Conservation (phyloP, 2,329 filamentous ascomycete genomes). For the Xylariaceae sp. region DNA sequence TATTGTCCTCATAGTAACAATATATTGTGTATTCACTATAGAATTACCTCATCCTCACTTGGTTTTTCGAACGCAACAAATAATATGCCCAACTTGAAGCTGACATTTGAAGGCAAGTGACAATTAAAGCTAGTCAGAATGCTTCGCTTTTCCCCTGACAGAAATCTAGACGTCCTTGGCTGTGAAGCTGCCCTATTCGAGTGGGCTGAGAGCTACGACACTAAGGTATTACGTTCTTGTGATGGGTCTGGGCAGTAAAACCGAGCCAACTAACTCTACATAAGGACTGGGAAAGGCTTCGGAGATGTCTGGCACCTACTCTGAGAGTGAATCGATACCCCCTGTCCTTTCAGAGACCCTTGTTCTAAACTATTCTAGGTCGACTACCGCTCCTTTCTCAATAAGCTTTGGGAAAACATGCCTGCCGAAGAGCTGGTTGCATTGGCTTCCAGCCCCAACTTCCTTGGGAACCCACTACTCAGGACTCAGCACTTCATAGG, state of each 20-base stretch:
- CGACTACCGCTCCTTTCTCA: conserved; percentile 48
- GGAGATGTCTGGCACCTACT: conserved; percentile 8
- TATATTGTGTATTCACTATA: too few relatives aligned
- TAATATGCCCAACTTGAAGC: background rate
- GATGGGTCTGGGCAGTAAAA: background rate
- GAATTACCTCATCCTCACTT: too few relatives aligned
- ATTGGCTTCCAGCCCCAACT: conserved; percentile 57
- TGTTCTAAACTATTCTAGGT: conserved; percentile 24
- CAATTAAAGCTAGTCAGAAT: background rate
- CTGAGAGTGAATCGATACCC: background rate
- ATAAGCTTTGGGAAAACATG: conserved; percentile 62
- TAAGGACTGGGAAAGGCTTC: conserved; percentile 11
- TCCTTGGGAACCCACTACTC: conserved; percentile 59
- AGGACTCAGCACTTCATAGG: conserved; percentile 65
- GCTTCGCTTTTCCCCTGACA: background rate
- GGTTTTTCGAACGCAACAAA: background rate
- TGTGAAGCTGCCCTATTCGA: conserved; percentile 14
- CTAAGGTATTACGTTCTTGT: background rate
- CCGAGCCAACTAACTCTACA: background rate
- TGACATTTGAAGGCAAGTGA: background rate
- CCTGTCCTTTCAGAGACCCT: background rate
- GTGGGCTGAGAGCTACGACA: conserved; percentile 21
- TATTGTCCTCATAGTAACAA: too few relatives aligned
- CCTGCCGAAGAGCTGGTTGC: conserved; percentile 58
- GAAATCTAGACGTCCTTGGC: conserved; percentile 2